Base-by-base conservation (phyloP, 2,329 filamentous ascomycete genomes). In the Xylaria sp. region DNA sequence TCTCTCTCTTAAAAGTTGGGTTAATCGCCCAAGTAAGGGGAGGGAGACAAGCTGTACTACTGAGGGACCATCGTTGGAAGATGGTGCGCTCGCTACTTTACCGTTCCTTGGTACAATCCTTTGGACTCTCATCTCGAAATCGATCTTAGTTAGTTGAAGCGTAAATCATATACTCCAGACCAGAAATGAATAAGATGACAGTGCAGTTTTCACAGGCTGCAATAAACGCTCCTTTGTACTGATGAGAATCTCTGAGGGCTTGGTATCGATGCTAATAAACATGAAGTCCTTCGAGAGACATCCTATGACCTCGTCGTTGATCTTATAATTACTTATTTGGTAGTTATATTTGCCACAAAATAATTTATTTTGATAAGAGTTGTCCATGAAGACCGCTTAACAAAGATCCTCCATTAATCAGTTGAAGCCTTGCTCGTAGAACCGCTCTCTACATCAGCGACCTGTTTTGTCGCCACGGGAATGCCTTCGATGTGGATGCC, bases 371-470 rank as follows among this genome's bases (percentile, higher is more conserved):
- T 12, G 15, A 5, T 20, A n/a, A 12, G 23, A 18, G 13, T 41
- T 28, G 4, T 50, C n/a, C 23, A n/a, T 34, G 23, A 46, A 25
- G 3, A 28, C 9, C 20, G 28, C 34, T 12, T 37, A 55, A 1
- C 8, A 44, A 46, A n/a, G 18, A 55, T 51, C 10, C 46, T 44
- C 20, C 23, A 4, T 65, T 23, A 65, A 23, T 20, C 39, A 25
- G 71, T 63, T 25, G 72, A 68, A 2, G 51, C 46, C 54, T 76
- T 76, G 28, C 60, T 55, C n/a, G 65, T 48, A 39, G 76, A 76
- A 3, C 74, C 74, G 39, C 64, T 75, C 69, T 77, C 75, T 13
- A 73, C 50, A 69, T 77, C 75, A 18, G 51, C 51, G 3, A 69
- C 62, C 51, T 74, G 75, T 60, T 67, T 15, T 69, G 63, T 20